Conservation (phyloP, 2,329 filamentous ascomycete genomes). For the Talaromyces funiculosus region DNA sequence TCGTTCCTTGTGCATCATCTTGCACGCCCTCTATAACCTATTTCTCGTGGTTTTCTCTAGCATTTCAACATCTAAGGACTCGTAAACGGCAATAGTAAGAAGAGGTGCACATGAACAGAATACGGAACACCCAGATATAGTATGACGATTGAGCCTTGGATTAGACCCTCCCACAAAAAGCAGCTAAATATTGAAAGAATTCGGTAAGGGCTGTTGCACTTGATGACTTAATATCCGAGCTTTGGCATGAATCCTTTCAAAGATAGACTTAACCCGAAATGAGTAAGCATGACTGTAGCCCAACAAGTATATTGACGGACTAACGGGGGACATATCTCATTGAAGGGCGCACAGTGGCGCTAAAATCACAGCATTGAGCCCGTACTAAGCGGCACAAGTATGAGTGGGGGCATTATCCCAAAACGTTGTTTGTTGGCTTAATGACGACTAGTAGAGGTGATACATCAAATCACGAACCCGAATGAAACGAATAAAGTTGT, state of each 20-base stretch:
- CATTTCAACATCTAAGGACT: neutral
- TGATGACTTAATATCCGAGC: neutral
- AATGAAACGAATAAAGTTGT: neutral
- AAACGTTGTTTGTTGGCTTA: no score
- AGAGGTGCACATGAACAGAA: neutral
- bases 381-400: no score
- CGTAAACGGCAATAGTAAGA: neutral
- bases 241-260: neutral
- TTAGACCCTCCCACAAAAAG: neutral
- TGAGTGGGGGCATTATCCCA: neutral
- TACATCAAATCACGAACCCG: neutral
- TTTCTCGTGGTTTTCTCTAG: neutral
- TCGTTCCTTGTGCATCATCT: neutral
- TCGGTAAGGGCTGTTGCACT: neutral
- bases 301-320: no score
- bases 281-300: no score
- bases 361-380: neutral
- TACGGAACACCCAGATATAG: neutral
- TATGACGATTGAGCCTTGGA: neutral
- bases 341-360: neutral
- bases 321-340: neutral
- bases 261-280: neutral
- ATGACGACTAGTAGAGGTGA: no score
- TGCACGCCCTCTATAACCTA: neutral
- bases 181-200: neutral